These are phyloP conservation scores for Thalassiosira delicatula DNA, from an alignment of 352 stramenopile genomes.

Conservation along the genomic window DNA sequence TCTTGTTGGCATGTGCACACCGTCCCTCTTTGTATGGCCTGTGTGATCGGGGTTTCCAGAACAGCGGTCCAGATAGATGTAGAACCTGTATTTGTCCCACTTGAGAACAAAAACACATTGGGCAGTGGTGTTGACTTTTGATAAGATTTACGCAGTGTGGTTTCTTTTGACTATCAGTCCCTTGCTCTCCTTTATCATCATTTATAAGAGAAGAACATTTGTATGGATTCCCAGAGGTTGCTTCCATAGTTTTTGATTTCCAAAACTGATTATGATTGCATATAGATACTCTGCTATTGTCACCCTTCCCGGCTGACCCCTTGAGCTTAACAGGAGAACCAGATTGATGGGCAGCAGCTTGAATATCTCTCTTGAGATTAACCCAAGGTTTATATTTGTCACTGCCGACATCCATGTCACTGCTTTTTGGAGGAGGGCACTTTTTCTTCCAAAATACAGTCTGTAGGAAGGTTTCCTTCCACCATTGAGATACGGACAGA, in stretches of 20 bases:
- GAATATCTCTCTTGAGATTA: background rate
- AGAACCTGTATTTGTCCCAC: slow-evolving; percentile 18
- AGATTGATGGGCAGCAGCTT: background rate
- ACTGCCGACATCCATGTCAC: background rate
- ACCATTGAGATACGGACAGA: background rate
- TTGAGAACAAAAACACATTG: slow-evolving; percentile 4
- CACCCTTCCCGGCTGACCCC: background rate
- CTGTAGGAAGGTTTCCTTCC: background rate
- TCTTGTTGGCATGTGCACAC: background rate
- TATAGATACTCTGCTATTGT: background rate
- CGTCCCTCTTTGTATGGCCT: background rate
- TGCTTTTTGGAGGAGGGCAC: background rate
- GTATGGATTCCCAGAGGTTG: background rate
- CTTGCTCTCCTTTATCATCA: background rate
- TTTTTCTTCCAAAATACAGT: background rate
- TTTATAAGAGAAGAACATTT: background rate
- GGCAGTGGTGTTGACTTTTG: background rate
- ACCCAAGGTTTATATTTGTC: background rate
- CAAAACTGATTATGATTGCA: background rate
- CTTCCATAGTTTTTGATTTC: background rate
- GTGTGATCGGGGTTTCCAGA: background rate
- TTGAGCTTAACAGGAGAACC: slow-evolving; percentile 11
- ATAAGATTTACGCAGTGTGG: too few relatives aligned
- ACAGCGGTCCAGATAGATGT: background rate
- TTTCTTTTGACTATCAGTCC: background rate